Evolutionary conservation across 2,329 filamentous ascomycete species (phyloP).

Genomic region (Epichloe brachyelytri): DNA sequence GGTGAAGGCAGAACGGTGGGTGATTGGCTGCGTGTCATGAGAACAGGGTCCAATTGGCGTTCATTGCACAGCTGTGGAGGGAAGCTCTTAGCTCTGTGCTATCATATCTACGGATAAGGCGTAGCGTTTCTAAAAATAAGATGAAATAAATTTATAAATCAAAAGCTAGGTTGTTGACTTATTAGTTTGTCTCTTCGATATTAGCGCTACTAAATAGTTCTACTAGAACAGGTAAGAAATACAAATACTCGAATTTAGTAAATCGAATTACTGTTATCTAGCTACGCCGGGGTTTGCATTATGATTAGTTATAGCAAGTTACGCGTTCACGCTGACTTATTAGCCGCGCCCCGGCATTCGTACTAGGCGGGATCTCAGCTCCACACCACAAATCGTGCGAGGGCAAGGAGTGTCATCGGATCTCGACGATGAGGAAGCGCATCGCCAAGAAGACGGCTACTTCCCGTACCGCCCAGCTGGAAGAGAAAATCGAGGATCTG

Average conservation of each 20-base stretch:
- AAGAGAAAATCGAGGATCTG: constrained; percentile 37
- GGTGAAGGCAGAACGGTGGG: constrained; percentile 1
- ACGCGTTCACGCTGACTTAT: background rate
- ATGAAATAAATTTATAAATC: too few species aligned
- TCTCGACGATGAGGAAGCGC: constrained; percentile 27
- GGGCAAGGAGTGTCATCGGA: constrained; percentile 33
- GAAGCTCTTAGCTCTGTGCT: background rate
- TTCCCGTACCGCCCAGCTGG: constrained; percentile 30
- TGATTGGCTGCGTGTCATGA: constrained; percentile 5
- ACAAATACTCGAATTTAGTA: background rate
- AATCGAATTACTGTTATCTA: background rate
- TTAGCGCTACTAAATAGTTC: background rate
- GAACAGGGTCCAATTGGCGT: background rate
- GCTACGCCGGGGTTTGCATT: too few species aligned
- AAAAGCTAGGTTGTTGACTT: too few species aligned
- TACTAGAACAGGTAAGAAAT: background rate
- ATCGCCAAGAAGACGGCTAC: constrained; percentile 20
- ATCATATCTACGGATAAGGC: too few species aligned
- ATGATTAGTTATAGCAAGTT: background rate
- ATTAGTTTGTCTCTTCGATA: too few species aligned
- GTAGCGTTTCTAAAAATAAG: too few species aligned
- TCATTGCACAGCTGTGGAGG: background rate
- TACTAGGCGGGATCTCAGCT: too few species aligned
- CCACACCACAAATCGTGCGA: background rate
- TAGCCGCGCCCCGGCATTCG: background rate